Evolutionary conservation across 805 yeast species (phyloP), one percentile per base, ranked within the genome.

Genomic region (Candida vaughaniae): DNA sequence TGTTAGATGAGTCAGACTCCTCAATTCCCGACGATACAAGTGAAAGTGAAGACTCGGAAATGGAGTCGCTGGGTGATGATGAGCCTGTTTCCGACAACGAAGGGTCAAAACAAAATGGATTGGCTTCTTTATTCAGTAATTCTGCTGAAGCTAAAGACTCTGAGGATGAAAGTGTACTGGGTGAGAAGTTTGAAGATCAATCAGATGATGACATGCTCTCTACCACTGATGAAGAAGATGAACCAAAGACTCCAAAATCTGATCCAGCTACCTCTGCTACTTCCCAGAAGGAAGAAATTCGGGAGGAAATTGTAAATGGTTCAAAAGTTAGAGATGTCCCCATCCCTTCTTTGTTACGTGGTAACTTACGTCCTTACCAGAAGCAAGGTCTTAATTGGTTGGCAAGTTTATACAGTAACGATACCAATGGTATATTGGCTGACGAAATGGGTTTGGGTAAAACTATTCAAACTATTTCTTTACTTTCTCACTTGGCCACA

Each of bases 361-460:
- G 98, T 18, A 77, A 79, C 0, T 66, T 93, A 35, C 79, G 99
- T 57, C 86, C 80, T 6, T 93, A 93, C 52, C 99, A 93, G 58
- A 91, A 89, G 39, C 95, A 88, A 59, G 99, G 99, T 42, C 71
- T 93, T 25, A 95, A 93, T 49, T 93, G 99, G 99, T 66, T 93
- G 33, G 98, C 96, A 1, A 88, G 96, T 31, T 66, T 93, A 40
- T 91, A 90, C 64, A 87, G 87, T 56, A 87, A 87, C 53, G 80
- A 85, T 39, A 93, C 98, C 4, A 93, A 93, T 58, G 99, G 99
- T 46, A 93, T 93, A 35, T 71, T 93, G 31, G 99, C 99, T 1
- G 99, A 93, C 61, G 99, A 93, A 58, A 93, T 93, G 99, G 99
- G 99, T 38, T 72, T 93, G 28, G 99, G 95, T 48, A 93, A 93